Evolutionary conservation across 1,139 yeast genomes (phyloP), one percentile per base, ranked within the genome.

Genomic region (Kodamaea derodonti): DNA sequence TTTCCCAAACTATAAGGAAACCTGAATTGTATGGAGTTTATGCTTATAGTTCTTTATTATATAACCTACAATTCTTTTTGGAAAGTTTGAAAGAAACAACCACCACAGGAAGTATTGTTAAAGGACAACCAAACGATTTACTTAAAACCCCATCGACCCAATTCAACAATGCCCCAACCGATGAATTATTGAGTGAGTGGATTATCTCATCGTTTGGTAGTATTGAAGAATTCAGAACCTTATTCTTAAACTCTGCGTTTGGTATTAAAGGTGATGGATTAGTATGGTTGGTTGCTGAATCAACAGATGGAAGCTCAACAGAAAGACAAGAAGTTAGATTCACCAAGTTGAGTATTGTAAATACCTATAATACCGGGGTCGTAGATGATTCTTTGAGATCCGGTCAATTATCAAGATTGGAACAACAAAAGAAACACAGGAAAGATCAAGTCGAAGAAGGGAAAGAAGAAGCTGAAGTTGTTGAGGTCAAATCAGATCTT

Each of bases 331-430:
- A 15, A 12, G 31, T 33, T n/a, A 58, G 48, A 42, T 75, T 57
- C 45, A 69, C 68, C 38, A 65, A 70, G 23, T 64, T 83, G 48
- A 78, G 76, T 28, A 61, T 84, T n/a, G 63, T 83, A 36, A 84
- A 83, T 61, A 83, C 92, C n/a, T 84, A 82, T 54, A 81, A 82
- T 48, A 74, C 81, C 8, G 92, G 92, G 8, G 67, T 78, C 13
- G 84, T 86, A 28, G 75, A 72, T 45, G 78, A 73, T 47, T 59
- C 71, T 9, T 53, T 73, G 35, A 65, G 78, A 45, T 64, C 76
- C 4, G 78, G 78, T 14, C 80, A 76, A 55, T 43, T 75, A 25
- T 48, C 56, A 27, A 59, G 65, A 37, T 54, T 65, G 49, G 56
- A 58, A 39, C 56, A 56, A 45, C 69, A 63, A 40, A 60, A 60